phyloP scores from a whole-genome alignment of 1,284 basidiomycete species.

The Lentinus polychrous region DNA sequence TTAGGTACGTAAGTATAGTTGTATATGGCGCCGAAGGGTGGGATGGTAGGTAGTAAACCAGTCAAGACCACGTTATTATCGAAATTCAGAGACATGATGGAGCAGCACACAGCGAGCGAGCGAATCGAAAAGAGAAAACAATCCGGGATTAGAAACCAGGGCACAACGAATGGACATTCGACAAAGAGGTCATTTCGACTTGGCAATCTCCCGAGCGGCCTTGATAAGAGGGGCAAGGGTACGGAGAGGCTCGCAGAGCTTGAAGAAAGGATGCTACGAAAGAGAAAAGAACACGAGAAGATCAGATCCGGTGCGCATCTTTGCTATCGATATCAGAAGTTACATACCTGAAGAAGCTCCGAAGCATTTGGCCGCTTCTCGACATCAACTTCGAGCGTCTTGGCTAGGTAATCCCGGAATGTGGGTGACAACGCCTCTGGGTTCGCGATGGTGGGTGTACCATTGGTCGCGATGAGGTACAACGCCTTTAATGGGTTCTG shows the following conservation, averaged over 20 bases:
- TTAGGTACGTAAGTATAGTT: too few relatives aligned
- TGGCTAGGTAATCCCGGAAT: conserved; percentile 90
- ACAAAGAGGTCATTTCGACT: conserved; percentile 62
- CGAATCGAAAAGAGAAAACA: too few relatives aligned
- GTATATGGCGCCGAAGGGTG: too few relatives aligned
- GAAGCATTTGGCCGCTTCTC: conserved; percentile 89
- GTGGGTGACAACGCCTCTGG: conserved; percentile 82
- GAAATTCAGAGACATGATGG: too few relatives aligned
- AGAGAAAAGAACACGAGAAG: not conserved
- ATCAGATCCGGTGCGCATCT: not conserved
- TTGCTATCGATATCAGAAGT: conserved; percentile 5
- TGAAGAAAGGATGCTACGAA: conserved; percentile 82
- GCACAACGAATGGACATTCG: too few relatives aligned
- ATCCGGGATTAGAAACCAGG: too few relatives aligned
- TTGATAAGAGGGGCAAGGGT: conserved; percentile 91
- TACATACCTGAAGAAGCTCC: conserved; percentile 67
- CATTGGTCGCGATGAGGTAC: conserved; percentile 96
- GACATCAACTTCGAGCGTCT: conserved; percentile 91
- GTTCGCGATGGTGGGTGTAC: conserved; percentile 95
- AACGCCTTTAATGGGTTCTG: conserved; percentile 95
- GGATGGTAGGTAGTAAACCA: too few relatives aligned
- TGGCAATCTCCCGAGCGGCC: conserved; percentile 81
- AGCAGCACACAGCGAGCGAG: too few relatives aligned
- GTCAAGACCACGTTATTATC: too few relatives aligned
- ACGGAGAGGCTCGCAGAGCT: conserved; percentile 76